phyloP scores from a whole-genome alignment of 1,284 basidiomycete genomes.

The Abortiporus biennis region DNA sequence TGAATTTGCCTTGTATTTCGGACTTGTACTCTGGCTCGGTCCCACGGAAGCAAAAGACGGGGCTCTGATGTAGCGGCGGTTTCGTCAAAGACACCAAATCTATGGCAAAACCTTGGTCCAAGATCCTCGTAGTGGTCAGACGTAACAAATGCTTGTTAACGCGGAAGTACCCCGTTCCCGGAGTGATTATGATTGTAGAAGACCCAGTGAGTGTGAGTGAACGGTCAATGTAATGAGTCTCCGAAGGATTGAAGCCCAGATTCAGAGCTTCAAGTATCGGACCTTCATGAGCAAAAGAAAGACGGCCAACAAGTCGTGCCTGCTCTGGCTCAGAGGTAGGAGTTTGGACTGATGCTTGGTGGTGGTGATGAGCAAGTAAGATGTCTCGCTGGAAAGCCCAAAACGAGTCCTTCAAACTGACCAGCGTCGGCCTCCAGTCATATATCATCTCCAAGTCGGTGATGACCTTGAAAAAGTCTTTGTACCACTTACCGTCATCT shows the following conservation, averaged over 20 bases:
- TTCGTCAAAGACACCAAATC: constrained; percentile 91
- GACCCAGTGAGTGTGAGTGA: constrained; percentile 91
- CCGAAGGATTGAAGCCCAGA: constrained; percentile 87
- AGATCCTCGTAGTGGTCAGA: constrained; percentile 91
- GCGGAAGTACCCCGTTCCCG: constrained; percentile 91
- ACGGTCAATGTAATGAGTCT: constrained; percentile 94
- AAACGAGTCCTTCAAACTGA: constrained; percentile 83
- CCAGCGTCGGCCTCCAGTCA: constrained; percentile 86
- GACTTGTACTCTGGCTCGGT: constrained; percentile 38
- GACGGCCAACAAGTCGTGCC: constrained; percentile 68
- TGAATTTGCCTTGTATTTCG: constrained; percentile 37
- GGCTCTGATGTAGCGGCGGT: constrained; percentile 88
- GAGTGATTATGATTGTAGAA: constrained; percentile 83
- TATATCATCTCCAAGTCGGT: constrained; percentile 86
- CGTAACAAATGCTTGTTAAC: constrained; percentile 89
- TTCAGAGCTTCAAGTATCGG: constrained; percentile 95
- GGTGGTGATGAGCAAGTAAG: constrained; percentile 80
- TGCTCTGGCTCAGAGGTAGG: constrained; percentile 37
- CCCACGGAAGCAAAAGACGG: constrained; percentile 79
- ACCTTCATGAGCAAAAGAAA: constrained; percentile 90
- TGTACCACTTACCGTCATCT: constrained; percentile 78
- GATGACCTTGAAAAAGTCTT: constrained; percentile 95
- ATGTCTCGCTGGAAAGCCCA: constrained; percentile 88
- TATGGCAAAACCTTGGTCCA: constrained; percentile 89
- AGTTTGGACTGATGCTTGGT: constrained; percentile 47